Base-by-base conservation (phyloP, 495 filamentous ascomycete species). In the Monascus purpureus region DNA sequence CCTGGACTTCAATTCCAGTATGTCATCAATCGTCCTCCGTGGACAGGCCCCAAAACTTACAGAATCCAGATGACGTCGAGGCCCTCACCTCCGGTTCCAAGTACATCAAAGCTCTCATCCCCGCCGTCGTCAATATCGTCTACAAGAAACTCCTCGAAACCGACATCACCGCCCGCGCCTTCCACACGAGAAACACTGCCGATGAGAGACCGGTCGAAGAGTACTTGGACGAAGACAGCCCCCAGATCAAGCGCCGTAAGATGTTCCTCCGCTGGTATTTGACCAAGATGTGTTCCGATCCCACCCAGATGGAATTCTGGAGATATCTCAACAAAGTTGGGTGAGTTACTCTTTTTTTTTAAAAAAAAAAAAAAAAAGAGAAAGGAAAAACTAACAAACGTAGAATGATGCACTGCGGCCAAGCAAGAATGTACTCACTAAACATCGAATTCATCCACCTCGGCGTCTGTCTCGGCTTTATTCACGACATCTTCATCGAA, bases 381-480 rank as follows among this genome's bases (percentile, higher is more conserved):
- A 29, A 31, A 16, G 20, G 8, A 8, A 25, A 9, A 28, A 9
- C 9, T 28, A n/a, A 9, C 24, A 12, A 13, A 23, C 8, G 17
- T 35, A 73, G 68, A 27, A 67, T 77, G 64, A 82, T 82, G 75
- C 77, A 82, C 47, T 66, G 65, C 3, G 77, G 76, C 2, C 63
- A 72, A 35, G 77, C 69, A 8, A 66, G 77, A 13, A 49, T 68
- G 29, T 67, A 77, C 32, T 66, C 73, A 0, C 59, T 85, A 13
- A 80, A 80, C 49, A 61, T 85, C 38, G 80, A 85, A 53, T 84
- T 80, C 45, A 65, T 84, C 22, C 80, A 85, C 52, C 75, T 84
- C 30, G 72, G 75, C 23, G 74, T 63, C 14, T 69, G 61, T 19
- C 66, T 84, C 1, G 71, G 69, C 0, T 80, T 73, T 42, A 76